Evolutionary conservation across 306 rosid genomes (phyloP).

Genomic region (Ammopiptanthus mongolicus): DNA sequence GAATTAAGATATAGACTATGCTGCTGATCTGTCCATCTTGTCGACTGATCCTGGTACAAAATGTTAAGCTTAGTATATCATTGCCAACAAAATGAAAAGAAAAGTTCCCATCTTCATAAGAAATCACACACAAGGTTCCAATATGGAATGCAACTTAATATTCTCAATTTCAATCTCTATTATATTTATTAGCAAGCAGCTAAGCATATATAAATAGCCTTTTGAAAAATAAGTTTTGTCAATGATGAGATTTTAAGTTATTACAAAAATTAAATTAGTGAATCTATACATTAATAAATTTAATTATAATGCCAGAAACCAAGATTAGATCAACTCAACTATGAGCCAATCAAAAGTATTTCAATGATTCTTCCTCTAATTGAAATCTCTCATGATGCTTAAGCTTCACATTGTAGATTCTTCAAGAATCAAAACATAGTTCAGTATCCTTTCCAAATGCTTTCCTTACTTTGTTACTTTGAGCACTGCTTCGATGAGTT

Average conservation of each 20-base stretch:
- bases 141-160: background rate
- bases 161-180: background rate
- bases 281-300: background rate
- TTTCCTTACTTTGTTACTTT: background rate
- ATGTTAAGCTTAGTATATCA: slow-evolving; percentile 12
- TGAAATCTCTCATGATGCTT: background rate
- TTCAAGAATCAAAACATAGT: background rate
- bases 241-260: background rate
- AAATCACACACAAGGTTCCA: slow-evolving; percentile 4
- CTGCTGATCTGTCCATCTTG: slow-evolving; percentile 78
- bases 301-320: slow-evolving; percentile 1
- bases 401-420: background rate
- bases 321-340: slow-evolving; percentile 13
- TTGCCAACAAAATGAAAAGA: slow-evolving; percentile 13
- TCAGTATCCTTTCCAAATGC: background rate
- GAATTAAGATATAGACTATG: slow-evolving; percentile 65
- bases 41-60: slow-evolving; percentile 40
- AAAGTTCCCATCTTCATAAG: background rate
- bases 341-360: background rate
- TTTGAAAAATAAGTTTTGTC: slow-evolving; percentile 1
- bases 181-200: slow-evolving; percentile 11
- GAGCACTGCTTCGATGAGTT: background rate
- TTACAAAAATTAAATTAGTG: background rate
- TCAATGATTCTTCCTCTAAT: background rate
- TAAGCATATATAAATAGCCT: background rate